These are phyloP conservation scores for Phytophthora parvispora DNA, from an alignment of 352 stramenopile species.

Conservation along the genomic window DNA sequence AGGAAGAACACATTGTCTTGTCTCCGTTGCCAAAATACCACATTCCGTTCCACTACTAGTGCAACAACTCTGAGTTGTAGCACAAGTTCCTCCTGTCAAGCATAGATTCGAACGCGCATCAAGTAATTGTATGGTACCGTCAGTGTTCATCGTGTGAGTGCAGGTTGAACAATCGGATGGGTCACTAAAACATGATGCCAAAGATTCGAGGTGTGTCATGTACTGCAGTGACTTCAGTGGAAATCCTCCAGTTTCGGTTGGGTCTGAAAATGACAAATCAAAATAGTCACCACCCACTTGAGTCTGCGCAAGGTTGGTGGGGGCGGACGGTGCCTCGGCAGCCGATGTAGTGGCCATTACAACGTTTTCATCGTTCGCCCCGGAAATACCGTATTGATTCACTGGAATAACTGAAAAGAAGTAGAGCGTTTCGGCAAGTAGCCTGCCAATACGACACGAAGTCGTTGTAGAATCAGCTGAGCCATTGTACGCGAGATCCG, in stretches of 20 bases:
- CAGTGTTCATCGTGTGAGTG: constrained; percentile 8
- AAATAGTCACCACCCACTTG: constrained; percentile 41
- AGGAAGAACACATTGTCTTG: constrained; percentile 19
- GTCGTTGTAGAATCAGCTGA: constrained; percentile 15
- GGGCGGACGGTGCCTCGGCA: constrained; percentile 23
- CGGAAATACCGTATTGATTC: constrained; percentile 55
- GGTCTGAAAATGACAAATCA: constrained; percentile 25
- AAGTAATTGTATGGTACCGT: not conserved
- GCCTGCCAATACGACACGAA: constrained; percentile 11
- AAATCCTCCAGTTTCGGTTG: constrained; percentile 46
- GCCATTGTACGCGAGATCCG: constrained; percentile 36
- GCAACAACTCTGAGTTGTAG: constrained; percentile 20
- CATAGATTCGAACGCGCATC: constrained; percentile 8
- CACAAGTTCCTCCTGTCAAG: constrained; percentile 10
- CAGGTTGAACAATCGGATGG: constrained; percentile 33
- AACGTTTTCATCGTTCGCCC: constrained; percentile 17
- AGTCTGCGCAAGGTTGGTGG: constrained; percentile 19
- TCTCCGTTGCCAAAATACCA: constrained; percentile 18
- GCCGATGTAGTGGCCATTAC: constrained; percentile 21
- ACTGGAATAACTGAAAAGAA: constrained; percentile 44
- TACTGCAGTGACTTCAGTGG: constrained; percentile 38
- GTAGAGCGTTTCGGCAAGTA: constrained; percentile 45
- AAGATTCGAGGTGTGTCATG: constrained; percentile 18
- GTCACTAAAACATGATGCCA: constrained; percentile 36
- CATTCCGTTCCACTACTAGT: constrained; percentile 24